Conservation (phyloP, 768 basidiomycete genomes). For the Pulveroboletus sp. region DNA sequence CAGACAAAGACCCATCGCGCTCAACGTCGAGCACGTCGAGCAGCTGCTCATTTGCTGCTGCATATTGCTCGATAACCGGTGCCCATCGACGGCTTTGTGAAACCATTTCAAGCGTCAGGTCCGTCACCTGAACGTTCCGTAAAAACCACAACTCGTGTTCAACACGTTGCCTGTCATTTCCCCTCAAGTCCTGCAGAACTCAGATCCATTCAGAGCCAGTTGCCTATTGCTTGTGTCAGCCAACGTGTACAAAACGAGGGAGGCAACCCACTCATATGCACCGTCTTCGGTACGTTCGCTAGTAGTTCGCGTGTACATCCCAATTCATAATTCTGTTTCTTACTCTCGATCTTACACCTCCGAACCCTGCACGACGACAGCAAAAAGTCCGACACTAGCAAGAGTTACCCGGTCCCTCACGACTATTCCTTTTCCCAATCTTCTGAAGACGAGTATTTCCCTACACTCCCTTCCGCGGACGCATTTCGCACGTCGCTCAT, state of each 20-base stretch:
- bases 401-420: constrained; percentile 43
- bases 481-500: constrained; percentile 88
- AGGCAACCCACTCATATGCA: constrained; percentile 49
- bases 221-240: constrained; percentile 28
- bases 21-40: constrained; percentile 2
- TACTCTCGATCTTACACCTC: constrained; percentile 20
- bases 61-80: background rate
- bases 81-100: background rate
- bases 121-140: constrained; percentile 22
- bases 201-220: constrained; percentile 33
- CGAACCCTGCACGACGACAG: constrained; percentile 40
- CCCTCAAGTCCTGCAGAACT: constrained; percentile 10
- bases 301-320: constrained; percentile 26
- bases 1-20: background rate
- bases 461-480: constrained; percentile 62
- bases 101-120: constrained; percentile 7
- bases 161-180: constrained; percentile 65
- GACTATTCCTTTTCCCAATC: constrained; percentile 27
- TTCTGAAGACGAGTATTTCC: constrained; percentile 41
- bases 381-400: constrained; percentile 71
- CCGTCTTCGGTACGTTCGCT: constrained; percentile 72
- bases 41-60: background rate
- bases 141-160: constrained; percentile 59
- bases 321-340: constrained; percentile 21
- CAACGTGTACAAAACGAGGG: constrained; percentile 76